These are phyloP conservation scores for Plenodomus lindquistii DNA, from an alignment of 2,329 filamentous ascomycete species.

Conservation along the genomic window DNA sequence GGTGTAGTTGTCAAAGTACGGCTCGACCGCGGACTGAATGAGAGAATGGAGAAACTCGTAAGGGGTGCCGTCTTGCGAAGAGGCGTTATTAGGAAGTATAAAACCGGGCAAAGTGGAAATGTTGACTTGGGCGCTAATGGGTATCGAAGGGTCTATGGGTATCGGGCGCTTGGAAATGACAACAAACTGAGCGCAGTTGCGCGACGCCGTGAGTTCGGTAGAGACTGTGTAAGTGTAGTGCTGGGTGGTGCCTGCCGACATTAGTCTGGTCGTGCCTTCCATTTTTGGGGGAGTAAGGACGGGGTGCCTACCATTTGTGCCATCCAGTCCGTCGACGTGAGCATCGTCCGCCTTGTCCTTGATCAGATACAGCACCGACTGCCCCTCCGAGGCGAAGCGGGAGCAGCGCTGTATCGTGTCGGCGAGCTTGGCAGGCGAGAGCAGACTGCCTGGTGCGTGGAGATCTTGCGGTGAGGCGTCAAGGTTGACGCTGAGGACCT, in stretches of 20 bases:
- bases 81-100: slow-evolving; percentile 68
- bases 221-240: slow-evolving; percentile 78
- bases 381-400: slow-evolving; percentile 85
- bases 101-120: slow-evolving; percentile 89
- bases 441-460: slow-evolving; percentile 77
- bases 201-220: slow-evolving; percentile 76
- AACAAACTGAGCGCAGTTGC: slow-evolving; percentile 82
- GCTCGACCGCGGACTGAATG: slow-evolving; percentile 86
- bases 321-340: slow-evolving; percentile 35
- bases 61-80: slow-evolving; percentile 77
- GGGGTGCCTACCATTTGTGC: slow-evolving; percentile 33
- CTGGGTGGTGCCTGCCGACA: slow-evolving; percentile 43
- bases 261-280: slow-evolving; percentile 20
- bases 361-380: slow-evolving; percentile 87
- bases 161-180: slow-evolving; percentile 87
- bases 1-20: slow-evolving; percentile 96
- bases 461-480: slow-evolving; percentile 71
- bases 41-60: slow-evolving; percentile 92
- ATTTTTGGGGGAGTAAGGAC: slow-evolving; percentile 3
- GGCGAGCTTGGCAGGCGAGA: slow-evolving; percentile 70
- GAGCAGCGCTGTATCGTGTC: slow-evolving; percentile 87
- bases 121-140: slow-evolving; percentile 86
- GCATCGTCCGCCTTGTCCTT: slow-evolving; percentile 69
- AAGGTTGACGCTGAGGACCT: slow-evolving; percentile 53
- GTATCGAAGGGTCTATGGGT: slow-evolving; percentile 80